Conservation (phyloP, 495 filamentous ascomycete species). For the Penicillium alfredii region DNA sequence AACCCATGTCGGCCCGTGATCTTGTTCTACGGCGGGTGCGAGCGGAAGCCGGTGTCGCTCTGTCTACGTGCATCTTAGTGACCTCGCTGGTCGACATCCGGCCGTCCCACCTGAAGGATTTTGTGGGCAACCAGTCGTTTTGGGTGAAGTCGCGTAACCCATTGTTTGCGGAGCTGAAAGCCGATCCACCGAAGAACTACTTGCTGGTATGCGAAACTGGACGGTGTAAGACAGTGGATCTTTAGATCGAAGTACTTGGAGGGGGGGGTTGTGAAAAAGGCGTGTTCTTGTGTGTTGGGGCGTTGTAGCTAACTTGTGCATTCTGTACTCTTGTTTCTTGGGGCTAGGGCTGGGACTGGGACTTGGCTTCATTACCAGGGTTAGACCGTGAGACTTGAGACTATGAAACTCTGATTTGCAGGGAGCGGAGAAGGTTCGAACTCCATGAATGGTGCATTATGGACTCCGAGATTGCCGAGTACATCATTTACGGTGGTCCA, state of each 20-base stretch:
- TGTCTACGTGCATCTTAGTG: constrained; percentile 31
- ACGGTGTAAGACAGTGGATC: constrained; percentile 38
- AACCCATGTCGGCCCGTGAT: constrained; percentile 33
- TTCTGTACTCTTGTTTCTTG: too few relatives aligned
- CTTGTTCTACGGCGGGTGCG: constrained; percentile 34
- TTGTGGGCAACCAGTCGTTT: constrained; percentile 45
- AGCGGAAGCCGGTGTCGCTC: constrained; percentile 33
- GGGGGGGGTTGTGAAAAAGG: too few relatives aligned
- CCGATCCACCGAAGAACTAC: constrained; percentile 37
- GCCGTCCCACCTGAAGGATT: constrained; percentile 42
- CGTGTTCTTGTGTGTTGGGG: background rate
- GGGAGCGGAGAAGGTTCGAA: too few relatives aligned
- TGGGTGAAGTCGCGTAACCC: constrained; percentile 48
- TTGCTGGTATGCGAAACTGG: constrained; percentile 48
- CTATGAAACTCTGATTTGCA: too few relatives aligned
- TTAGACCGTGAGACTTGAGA: too few relatives aligned
- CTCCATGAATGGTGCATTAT: too few relatives aligned
- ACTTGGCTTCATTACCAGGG: too few relatives aligned
- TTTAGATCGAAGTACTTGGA: too few relatives aligned
- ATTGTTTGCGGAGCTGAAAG: constrained; percentile 40
- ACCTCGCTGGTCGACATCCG: constrained; percentile 37
- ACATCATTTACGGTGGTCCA: too few relatives aligned
- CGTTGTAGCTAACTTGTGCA: background rate
- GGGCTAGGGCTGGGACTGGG: too few relatives aligned
- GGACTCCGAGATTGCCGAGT: too few relatives aligned